These are phyloP conservation scores for Hordeum pubiflorum DNA, from an alignment of 202 grass and related monocot genomes.

Conservation along the genomic window DNA sequence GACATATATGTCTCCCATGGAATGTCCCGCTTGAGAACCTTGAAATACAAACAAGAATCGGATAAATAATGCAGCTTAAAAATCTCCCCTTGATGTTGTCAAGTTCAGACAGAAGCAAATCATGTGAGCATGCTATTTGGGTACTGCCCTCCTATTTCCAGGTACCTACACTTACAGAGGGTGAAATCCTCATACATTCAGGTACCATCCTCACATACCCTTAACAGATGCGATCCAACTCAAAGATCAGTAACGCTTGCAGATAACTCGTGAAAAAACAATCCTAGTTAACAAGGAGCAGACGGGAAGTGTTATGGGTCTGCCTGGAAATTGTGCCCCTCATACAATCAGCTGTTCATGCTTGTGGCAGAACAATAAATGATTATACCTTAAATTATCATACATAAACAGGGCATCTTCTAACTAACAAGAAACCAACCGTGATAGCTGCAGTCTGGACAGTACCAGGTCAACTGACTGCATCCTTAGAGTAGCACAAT, in stretches of 20 bases:
- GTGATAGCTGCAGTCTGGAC: not conserved
- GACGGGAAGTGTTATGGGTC: not conserved
- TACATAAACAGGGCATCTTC: not conserved
- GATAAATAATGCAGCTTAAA: not conserved
- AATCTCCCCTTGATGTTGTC: not conserved
- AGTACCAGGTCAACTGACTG: not conserved
- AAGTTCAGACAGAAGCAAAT: not conserved
- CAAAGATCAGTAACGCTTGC: not conserved
- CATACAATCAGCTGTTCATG: not conserved
- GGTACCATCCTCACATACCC: not conserved
- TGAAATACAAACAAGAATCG: conserved; percentile 26
- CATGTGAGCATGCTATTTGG: not conserved
- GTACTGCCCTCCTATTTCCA: not conserved
- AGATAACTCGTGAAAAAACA: not conserved
- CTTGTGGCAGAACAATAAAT: not conserved
- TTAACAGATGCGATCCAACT: not conserved
- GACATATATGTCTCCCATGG: conserved; percentile 99
- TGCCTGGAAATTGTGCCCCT: not conserved
- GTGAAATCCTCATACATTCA: not conserved
- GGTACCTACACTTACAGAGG: not conserved
- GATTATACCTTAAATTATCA: not conserved
- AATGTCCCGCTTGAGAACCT: conserved; percentile 97
- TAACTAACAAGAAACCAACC: not conserved
- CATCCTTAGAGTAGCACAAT: not conserved
- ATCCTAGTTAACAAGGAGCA: not conserved